Evolutionary conservation across 768 basidiomycete species (phyloP), one percentile per base, ranked within the genome.

Genomic region (Suillus ampliporus): DNA sequence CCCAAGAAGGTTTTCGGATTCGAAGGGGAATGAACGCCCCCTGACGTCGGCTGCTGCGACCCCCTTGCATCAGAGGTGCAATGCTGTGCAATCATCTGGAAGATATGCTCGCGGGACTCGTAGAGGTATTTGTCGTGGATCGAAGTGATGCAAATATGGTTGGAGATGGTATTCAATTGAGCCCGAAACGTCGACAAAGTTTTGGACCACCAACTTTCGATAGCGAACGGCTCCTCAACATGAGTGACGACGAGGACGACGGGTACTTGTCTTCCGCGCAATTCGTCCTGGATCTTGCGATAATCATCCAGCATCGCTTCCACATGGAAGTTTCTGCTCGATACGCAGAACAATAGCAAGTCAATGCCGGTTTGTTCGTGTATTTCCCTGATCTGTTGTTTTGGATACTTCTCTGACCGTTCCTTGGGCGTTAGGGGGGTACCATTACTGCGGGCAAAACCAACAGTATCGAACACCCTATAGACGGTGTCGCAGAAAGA

Each of bases 401-500:
- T 47, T 23, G 14, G 21, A 15, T 15, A 4, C 14, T 26, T 47
- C 21, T 26, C 13, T 15, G 46, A 23, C 23, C 14, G 7, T 15
- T 47, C 46, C 21, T 47, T 15, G 46, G 46, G 46, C 14, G 6
- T 21, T 13, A 13, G 13, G n/a, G 44, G 13, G 21, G 44, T 11
- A 10, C n/a, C 11, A 21, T 23, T 47, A 14, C 46, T 47, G 13
- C 6, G 23, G 23, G 46, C 23, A 47, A 47, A 47, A 3, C 21
- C 46, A 47, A 47, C 23, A 26, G 46, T 47, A 26, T 47, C 23
- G 15, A 47, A 47, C 14, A 47, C 46, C 7, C 1, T 47, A 8
- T 47, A 47, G 3, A 3, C 7, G 46, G 68, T 41, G 19, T 64
- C 57, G 57, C 34, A 19, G 47, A 63, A 31, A 26, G 61, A 26